Base-by-base conservation (phyloP, 2,329 filamentous ascomycete genomes). In the Aspergillus chevalieri region DNA sequence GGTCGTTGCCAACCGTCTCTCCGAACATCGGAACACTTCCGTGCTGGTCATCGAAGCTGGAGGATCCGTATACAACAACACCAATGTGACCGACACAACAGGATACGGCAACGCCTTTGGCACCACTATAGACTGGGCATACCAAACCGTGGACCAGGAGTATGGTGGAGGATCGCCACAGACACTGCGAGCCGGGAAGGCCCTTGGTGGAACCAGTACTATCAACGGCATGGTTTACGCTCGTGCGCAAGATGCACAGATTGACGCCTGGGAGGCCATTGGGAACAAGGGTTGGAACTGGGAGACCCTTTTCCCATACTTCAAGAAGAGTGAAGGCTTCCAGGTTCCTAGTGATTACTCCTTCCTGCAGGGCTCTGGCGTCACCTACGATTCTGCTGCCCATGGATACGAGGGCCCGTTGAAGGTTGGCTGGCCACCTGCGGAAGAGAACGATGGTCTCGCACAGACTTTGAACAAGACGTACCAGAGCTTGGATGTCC, bases 181-280 rank as follows among this genome's bases (percentile, higher is more conserved):
- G 42, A 60, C 57, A 4, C 65, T 73, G 49, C 63, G 63, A 24
- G 71, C 70, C 26, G 73, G 72, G 2, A 76, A 72, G 49, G 72
- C 69, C 1, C 54, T 75, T 4, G 72, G 70, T 24, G 74, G 73
- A 1, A 71, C 70, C 0, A 74, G 69, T 41, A 62, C 67, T 3
- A 74, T 76, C 47, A 76, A 76, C 52, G 72, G 66, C 64, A 68
- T 71, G 67, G 57, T 67, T 3, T 72, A 72, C 46, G 66, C 63
- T 14, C 64, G 70, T 21, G 65, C 66, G 1, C 61, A 70, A 47
- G 59, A 64, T 21, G 59, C 60, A 6, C 68, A 74, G 52, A 63
- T 73, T 43, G 65, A 74, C 49, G 55, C 56, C 21, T 73, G 70
- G 70, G 62, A 67, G 47, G 33, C 33, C 6, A 47, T 65, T 12